These are phyloP conservation scores for Nemania sp. DNA, from an alignment of 2,329 filamentous ascomycete species.

Conservation along the genomic window DNA sequence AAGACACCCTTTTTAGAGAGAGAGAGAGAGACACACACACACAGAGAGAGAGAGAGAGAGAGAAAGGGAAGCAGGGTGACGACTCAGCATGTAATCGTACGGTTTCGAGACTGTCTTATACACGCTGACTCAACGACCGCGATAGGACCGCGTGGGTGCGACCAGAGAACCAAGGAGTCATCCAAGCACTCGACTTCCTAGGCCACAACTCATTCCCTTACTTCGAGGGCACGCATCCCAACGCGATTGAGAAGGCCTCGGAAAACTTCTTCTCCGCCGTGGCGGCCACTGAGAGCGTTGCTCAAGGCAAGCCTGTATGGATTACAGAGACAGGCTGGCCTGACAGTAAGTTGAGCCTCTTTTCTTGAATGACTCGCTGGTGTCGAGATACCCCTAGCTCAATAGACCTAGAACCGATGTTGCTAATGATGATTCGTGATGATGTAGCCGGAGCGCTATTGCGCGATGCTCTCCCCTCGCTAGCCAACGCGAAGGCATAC, in stretches of 20 bases:
- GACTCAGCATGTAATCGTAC: background rate
- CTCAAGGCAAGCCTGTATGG: slow-evolving; percentile 36
- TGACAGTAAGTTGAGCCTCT: slow-evolving; percentile 40
- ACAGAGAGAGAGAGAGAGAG: background rate
- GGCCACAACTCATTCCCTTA: slow-evolving; percentile 40
- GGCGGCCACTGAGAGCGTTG: slow-evolving; percentile 33
- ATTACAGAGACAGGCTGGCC: slow-evolving; percentile 41
- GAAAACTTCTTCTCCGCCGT: slow-evolving; percentile 36
- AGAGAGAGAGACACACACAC: background rate
- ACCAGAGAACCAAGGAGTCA: slow-evolving; percentile 35
- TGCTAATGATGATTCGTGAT: slow-evolving; percentile 1
- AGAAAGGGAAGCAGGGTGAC: too few species aligned
- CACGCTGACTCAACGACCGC: slow-evolving; percentile 4
- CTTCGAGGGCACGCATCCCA: slow-evolving; percentile 36
- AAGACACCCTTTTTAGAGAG: background rate
- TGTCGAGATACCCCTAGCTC: background rate
- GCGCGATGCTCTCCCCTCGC: slow-evolving; percentile 34
- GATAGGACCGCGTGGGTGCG: slow-evolving; percentile 37
- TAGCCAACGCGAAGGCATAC: slow-evolving; percentile 37
- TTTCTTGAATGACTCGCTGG: background rate
- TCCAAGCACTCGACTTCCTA: slow-evolving; percentile 32
- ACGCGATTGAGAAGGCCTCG: slow-evolving; percentile 33
- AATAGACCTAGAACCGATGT: background rate
- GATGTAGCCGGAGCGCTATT: slow-evolving; percentile 32
- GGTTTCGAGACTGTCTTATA: slow-evolving; percentile 10